Evolutionary conservation across 306 rosid genomes (phyloP).

Genomic region (Morella rubra): DNA sequence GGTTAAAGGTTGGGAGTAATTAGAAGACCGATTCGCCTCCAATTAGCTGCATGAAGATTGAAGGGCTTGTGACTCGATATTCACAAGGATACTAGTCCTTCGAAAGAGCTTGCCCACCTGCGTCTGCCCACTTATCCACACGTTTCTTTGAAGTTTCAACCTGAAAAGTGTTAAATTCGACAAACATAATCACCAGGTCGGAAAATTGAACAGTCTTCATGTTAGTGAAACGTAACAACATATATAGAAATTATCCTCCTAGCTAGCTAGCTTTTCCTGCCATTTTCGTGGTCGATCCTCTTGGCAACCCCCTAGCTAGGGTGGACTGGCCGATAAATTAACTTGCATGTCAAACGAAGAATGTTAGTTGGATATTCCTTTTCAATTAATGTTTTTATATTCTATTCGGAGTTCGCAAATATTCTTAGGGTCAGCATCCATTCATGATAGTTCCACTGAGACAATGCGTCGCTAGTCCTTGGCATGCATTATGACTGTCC

Average conservation of each 20-base stretch:
- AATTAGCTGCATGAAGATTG: too few species aligned
- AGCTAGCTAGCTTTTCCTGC: background rate
- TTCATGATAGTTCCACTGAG: background rate
- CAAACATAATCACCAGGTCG: background rate
- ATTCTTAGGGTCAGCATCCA: background rate
- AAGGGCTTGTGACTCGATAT: too few species aligned
- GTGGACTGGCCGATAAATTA: background rate
- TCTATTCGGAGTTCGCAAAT: background rate
- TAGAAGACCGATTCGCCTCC: too few species aligned
- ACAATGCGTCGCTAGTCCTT: background rate
- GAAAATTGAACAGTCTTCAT: background rate
- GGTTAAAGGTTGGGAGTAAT: too few species aligned
- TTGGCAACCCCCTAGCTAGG: too few species aligned
- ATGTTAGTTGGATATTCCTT: background rate
- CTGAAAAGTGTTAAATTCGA: conserved; percentile 17
- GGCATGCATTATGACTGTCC: background rate
- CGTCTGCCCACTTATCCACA: conserved; percentile 26
- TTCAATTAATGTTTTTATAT: background rate
- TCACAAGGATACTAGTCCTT: too few species aligned
- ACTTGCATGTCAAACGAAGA: background rate
- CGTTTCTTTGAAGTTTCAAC: conserved; percentile 34
- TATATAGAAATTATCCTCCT: too few species aligned
- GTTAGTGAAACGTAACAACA: too few species aligned
- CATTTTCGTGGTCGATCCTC: too few species aligned
- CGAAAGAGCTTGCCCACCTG: too few species aligned